Evolutionary conservation across 805 yeast species (phyloP), one percentile per base, ranked within the genome.

Genomic region (Saturnispora galanensis): DNA sequence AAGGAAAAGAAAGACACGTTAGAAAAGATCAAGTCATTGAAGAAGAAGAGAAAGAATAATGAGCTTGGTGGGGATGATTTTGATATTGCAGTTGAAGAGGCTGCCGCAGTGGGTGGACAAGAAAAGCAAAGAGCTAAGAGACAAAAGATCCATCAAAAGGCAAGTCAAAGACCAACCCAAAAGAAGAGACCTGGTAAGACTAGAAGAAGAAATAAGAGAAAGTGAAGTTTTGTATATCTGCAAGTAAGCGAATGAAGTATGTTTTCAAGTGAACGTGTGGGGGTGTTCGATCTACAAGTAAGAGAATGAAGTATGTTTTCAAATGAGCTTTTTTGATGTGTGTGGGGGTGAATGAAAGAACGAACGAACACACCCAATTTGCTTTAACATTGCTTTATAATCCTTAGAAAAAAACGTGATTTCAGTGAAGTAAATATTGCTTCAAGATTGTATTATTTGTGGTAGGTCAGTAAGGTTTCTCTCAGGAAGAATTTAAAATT

Each of bases 41-140:
- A 86, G 74, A 81, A 84, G 62, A 89, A 87, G 77, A 79, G 95
- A 68, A 79, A 79, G 57, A 74, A 77, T 50, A 77, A 80, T 52
- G 95, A 84, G 53, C 75, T 85, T 49, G 68, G 73, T 39, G 69
- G 73, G 41, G 87, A 81, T 53, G 89, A 81, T 54, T 89, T 90
- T 64, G 87, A 84, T 60, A 83, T 90, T 56, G 96, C 95, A 37
- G 75, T 90, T 52, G 97, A 89, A 66, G 97, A 89, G 64, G 88
- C 87, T 41, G 74, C 85, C n/a, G 79, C 79, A 41, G 72, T 39
- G 26, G 47, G 47, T 13, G 43, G 35, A 26, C 39, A 56, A 13
- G 68, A 66, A 36, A 56, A 60, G 35, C 65, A 65, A 45, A 68
- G 67, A 45, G 66, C 66, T 45, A 76, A 74, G 63, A 74, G 78